A percentile compares a stretch with the other conserved stretches of the same genome.
Conservation (phyloP, 129 eudicot species). For the Glebionis coronaria region DNA sequence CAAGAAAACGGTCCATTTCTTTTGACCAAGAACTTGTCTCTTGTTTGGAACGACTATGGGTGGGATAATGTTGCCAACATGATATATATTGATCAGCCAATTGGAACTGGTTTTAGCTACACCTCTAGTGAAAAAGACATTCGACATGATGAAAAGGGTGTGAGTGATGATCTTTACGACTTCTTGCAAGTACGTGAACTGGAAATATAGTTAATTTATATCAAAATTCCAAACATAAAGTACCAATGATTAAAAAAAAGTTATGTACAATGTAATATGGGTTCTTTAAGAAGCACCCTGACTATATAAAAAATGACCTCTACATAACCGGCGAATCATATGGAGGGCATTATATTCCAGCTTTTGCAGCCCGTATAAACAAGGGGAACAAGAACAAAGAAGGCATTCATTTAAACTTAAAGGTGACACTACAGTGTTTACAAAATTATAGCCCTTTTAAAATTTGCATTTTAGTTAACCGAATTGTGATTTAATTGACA, state of each 20-base stretch:
- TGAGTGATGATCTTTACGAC: slow-evolving; percentile 75
- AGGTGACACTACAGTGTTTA: slow-evolving; percentile 31
- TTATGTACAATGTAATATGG: slow-evolving; percentile 33
- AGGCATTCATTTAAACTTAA: slow-evolving; percentile 63
- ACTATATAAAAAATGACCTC: slow-evolving; percentile 55
- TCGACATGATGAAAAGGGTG: slow-evolving; percentile 67
- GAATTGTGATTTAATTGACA: slow-evolving; percentile 22
- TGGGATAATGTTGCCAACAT: slow-evolving; percentile 77
- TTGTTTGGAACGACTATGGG: slow-evolving; percentile 57
- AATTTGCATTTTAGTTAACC: neutral
- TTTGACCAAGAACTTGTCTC: slow-evolving; percentile 42
- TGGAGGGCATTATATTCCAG: slow-evolving; percentile 91
- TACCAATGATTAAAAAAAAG: neutral
- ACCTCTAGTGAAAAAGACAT: slow-evolving; percentile 50
- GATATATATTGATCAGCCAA: slow-evolving; percentile 80
- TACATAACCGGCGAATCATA: slow-evolving; percentile 90
- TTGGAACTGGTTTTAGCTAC: slow-evolving; percentile 85
- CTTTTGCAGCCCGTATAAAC: slow-evolving; percentile 73
- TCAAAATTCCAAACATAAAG: neutral
- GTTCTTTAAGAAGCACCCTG: slow-evolving; percentile 63
- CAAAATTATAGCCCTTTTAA: neutral
- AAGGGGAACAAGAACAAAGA: slow-evolving; percentile 67
- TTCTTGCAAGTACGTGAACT: slow-evolving; percentile 59
- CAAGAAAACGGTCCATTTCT: slow-evolving; percentile 63
- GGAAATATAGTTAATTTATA: neutral